Percentiles rank a stretch among this genome's conserved stretches.
Evolutionary conservation across 495 filamentous ascomycete genomes (phyloP).

Genomic region (Sabuloglossum arenarium): DNA sequence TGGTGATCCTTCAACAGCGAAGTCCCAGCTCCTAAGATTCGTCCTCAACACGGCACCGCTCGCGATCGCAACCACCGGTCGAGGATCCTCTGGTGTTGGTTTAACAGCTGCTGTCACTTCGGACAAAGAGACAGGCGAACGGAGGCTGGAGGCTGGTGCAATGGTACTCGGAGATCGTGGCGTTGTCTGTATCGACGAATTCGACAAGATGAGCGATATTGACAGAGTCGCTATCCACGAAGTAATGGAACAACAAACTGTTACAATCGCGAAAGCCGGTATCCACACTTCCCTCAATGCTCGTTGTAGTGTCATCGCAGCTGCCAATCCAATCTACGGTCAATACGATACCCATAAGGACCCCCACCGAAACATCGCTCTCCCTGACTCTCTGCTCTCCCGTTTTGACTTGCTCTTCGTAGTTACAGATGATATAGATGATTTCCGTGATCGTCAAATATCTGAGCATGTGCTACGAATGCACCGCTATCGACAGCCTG

Average conservation of each 20-base stretch:
- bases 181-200: slow-evolving; percentile 98
- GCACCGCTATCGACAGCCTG: slow-evolving; percentile 88
- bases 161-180: slow-evolving; percentile 97
- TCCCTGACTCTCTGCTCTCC: slow-evolving; percentile 89
- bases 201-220: slow-evolving; percentile 98
- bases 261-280: slow-evolving; percentile 96
- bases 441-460: slow-evolving; percentile 69
- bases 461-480: slow-evolving; percentile 96
- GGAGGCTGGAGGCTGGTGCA: slow-evolving; percentile 85
- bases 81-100: slow-evolving; percentile 95
- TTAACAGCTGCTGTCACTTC: slow-evolving; percentile 89
- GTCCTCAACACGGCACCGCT: slow-evolving; percentile 94
- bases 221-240: slow-evolving; percentile 98
- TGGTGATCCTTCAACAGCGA: slow-evolving; percentile 94
- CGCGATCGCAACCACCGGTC: slow-evolving; percentile 92
- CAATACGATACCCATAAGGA: slow-evolving; percentile 99
- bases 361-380: slow-evolving; percentile 92
- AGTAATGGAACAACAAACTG: slow-evolving; percentile 99
- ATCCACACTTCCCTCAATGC: slow-evolving; percentile 98
- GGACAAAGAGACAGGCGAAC: slow-evolving; percentile 94
- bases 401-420: slow-evolving; percentile 99
- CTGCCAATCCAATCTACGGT: slow-evolving; percentile 93
- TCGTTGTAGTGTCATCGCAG: slow-evolving; percentile 88
- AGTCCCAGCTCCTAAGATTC: slow-evolving; percentile 93
- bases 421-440: slow-evolving; percentile 95